Base-by-base conservation (phyloP, 2,329 filamentous ascomycete genomes). In the Penicillium sclerotiorum region DNA sequence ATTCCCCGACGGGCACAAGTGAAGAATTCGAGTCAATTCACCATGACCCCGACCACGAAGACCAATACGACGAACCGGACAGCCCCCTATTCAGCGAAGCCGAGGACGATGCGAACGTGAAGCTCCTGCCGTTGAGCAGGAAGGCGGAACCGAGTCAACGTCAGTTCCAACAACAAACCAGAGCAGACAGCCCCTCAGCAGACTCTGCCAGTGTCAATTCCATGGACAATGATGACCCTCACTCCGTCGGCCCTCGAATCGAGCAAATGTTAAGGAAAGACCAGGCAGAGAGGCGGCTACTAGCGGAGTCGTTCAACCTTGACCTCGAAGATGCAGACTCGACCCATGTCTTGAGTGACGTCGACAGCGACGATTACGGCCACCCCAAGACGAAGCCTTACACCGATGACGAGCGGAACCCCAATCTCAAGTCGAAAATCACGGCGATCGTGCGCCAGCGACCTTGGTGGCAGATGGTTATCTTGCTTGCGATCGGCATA, bases 301-400 rank as follows among this genome's bases (percentile, higher is more conserved):
- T 61, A 1, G 45, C 51, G 2, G 46, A 61, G 8, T 56, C 58
- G 8, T 61, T 61, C 32, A 39, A 55, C 27, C 49, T 54, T 3
- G 59, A 62, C 44, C 41, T 62, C 8, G 55, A 62, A 20, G 56
- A 52, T 22, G 52, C 46, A 13, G 27, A 51, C 22, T 56, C 59
- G 9, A 47, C 50, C 18, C 27, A 52, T 9, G 28, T 38, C 8
- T 32, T 62, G 5, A 54, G 51, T 32, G 56, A 58, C 17, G 52
- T 42, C 8, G 57, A 59, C 15, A 50, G 50, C 22, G 60, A 62
- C 18, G 55, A 57, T 11, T 60, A 59, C 43, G 59, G 57, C 2
- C 13, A 50, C 21, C 50, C 49, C 30, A 20, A 56, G 6, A 59
- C 56, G 43, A 21, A 43, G 8, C 35, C 21, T 3, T 37, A 47